These are phyloP conservation scores for Viridothelium virens DNA, from an alignment of 495 filamentous ascomycete genomes.

Conservation along the genomic window DNA sequence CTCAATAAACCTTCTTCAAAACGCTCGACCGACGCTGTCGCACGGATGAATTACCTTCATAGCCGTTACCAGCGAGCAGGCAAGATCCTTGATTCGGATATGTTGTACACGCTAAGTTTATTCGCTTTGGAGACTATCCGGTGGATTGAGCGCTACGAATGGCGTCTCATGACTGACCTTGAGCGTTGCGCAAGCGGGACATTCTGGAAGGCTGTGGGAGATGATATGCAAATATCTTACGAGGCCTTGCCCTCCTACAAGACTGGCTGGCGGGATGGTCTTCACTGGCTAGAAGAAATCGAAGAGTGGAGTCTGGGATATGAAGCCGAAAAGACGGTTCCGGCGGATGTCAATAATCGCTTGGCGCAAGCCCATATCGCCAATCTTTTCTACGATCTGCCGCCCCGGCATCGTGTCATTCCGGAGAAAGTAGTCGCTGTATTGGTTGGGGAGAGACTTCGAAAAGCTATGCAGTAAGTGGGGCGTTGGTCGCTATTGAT, in stretches of 20 bases:
- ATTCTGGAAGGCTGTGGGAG: slow-evolving; percentile 41
- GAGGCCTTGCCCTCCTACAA: slow-evolving; percentile 30
- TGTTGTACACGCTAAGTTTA: slow-evolving; percentile 40
- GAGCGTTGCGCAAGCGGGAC: slow-evolving; percentile 37
- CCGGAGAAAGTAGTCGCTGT: neutral
- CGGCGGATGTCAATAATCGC: slow-evolving; percentile 6
- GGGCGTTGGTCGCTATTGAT: neutral
- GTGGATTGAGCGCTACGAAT: slow-evolving; percentile 38
- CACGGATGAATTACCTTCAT: slow-evolving; percentile 18
- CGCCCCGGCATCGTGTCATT: neutral
- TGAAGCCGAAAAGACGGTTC: slow-evolving; percentile 33
- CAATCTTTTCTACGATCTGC: slow-evolving; percentile 3
- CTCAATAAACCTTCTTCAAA: slow-evolving; percentile 13
- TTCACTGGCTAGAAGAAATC: slow-evolving; percentile 60
- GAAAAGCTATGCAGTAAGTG: slow-evolving; percentile 7
- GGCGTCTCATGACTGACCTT: slow-evolving; percentile 35
- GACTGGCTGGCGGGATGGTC: slow-evolving; percentile 49
- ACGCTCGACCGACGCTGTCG: slow-evolving; percentile 8
- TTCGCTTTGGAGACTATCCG: slow-evolving; percentile 39
- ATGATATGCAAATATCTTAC: slow-evolving; percentile 39
- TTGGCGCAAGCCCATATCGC: slow-evolving; percentile 6
- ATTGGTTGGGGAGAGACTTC: slow-evolving; percentile 4
- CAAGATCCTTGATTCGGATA: slow-evolving; percentile 35
- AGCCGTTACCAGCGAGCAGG: slow-evolving; percentile 13
- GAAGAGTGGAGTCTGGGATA: slow-evolving; percentile 51